A percentile compares a stretch with the other conserved stretches of the same genome.
Conservation (phyloP, 1,284 basidiomycete species). For the Cryptococcus wingfieldii region DNA sequence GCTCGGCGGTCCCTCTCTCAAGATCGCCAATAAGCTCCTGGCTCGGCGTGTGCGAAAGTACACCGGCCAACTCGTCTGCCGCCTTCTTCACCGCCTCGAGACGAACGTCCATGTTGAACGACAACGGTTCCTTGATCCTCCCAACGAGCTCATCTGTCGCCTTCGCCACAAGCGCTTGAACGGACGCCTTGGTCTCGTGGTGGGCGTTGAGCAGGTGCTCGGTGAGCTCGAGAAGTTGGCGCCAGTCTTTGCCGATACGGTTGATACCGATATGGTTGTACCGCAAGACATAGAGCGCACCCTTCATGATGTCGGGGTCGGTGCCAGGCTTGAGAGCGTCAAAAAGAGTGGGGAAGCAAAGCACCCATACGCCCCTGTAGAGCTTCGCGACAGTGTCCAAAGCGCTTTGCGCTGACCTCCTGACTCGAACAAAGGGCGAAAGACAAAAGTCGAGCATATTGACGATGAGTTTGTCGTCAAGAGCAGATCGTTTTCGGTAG, state of each 20-base stretch:
- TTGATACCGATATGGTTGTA: conserved; percentile 38
- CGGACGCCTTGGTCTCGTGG: conserved; percentile 89
- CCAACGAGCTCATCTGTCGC: conserved; percentile 61
- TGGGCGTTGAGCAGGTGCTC: conserved; percentile 74
- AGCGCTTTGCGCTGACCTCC: conserved; percentile 35
- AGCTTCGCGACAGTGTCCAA: conserved; percentile 54
- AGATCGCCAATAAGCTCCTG: conserved; percentile 37
- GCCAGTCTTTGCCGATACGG: conserved; percentile 57
- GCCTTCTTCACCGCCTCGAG: conserved; percentile 28
- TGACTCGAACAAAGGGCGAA: conserved; percentile 71
- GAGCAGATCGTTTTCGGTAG: conserved; percentile 71
- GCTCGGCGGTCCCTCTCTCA: conserved; percentile 30
- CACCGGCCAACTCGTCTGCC: conserved; percentile 26
- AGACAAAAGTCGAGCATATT: conserved; percentile 80
- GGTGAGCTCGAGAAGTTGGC: conserved; percentile 64
- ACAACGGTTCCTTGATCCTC: conserved; percentile 36
- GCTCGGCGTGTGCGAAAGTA: conserved; percentile 24
- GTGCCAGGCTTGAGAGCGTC: conserved; percentile 69
- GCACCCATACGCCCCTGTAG: conserved; percentile 75
- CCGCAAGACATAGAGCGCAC: conserved; percentile 77
- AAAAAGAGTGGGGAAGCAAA: conserved; percentile 68
- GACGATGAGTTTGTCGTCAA: conserved; percentile 73
- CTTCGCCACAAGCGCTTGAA: conserved; percentile 77
- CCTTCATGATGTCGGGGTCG: conserved; percentile 93
- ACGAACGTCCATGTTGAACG: conserved; percentile 28